Evolutionary conservation across 192 early-diverging fungal genomes (phyloP), one percentile per base, ranked within the genome.

Genomic region (Mortierella claussenii): DNA sequence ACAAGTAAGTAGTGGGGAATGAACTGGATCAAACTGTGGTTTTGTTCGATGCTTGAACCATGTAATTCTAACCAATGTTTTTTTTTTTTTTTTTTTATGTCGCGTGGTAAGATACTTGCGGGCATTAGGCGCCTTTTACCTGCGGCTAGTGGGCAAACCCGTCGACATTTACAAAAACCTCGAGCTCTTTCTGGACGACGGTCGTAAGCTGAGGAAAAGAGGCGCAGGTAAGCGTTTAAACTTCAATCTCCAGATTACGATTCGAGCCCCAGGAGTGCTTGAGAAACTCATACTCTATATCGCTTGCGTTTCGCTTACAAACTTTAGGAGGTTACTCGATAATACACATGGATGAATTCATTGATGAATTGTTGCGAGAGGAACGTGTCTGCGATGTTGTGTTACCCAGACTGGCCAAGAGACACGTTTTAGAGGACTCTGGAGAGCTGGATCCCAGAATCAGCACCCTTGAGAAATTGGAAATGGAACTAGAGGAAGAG

Each of bases 331-430:
- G 74, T 9, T 76, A 74, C 18, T 74, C 70, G 23, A 68, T 86
- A 10, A 89, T 89, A 5, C 82, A 88, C 64, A 90, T 99, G 89
- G 97, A 98, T 65, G 90, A 95, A 74, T 97, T 98, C 74, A 87
- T 96, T 30, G 95, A 99, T 70, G 80, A 89, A 26, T 80, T 99
- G 23, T 80, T 99, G 50, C 69, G 83, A 13, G 88, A 92, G 24
- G 89, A 93, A 17, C 86, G 90, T 33, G 92, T 94, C 4, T 98
- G 93, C 61, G 93, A 95, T 79, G 89, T 92, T 2, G 93, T 95
- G n/a, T 74, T 99, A 31, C 97, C 97, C 3, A 85, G 89, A 28
- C 63, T 99, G 18, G 87, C 88, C 6, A 92, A 91, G 31, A 87
- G 97, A 12, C 68, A 92, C 63, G 79, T 91, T 13, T 79, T 98